Evolutionary conservation across 2,329 filamentous ascomycete species (phyloP).

Genomic region (Aspergillus spinulosporus): DNA sequence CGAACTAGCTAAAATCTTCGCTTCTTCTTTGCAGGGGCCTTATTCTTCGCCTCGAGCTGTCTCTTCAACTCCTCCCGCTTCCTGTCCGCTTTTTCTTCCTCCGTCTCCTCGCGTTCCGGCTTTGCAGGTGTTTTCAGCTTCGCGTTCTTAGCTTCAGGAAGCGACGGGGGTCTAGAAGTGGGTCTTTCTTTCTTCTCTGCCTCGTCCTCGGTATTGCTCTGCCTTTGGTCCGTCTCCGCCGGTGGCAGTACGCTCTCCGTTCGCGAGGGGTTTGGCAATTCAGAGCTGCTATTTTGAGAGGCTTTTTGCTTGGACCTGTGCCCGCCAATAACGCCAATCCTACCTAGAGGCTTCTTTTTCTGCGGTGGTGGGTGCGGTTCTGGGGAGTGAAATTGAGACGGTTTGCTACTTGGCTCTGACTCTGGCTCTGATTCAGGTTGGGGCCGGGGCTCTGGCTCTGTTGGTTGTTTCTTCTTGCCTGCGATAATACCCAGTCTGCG

Average conservation of each 20-base stretch:
- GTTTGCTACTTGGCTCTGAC: not conserved
- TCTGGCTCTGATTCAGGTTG: constrained; percentile 11
- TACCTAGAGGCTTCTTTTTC: constrained; percentile 20
- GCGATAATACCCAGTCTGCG: constrained; percentile 35
- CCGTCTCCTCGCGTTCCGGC: constrained; percentile 35
- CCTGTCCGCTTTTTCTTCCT: constrained; percentile 55
- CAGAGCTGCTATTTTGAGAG: not conserved
- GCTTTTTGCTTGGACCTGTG: constrained; percentile 20
- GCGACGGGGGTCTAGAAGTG: not conserved
- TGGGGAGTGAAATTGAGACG: constrained; percentile 4
- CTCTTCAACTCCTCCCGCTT: constrained; percentile 59
- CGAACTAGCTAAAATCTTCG: constrained; percentile 50
- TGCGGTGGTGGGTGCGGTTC: constrained; percentile 17
- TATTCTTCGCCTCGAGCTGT: constrained; percentile 52
- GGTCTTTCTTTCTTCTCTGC: not conserved
- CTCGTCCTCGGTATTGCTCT: not conserved
- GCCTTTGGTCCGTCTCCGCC: constrained; percentile 1
- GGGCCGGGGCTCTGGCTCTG: constrained; percentile 2
- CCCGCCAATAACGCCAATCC: constrained; percentile 41
- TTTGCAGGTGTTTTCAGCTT: constrained; percentile 12
- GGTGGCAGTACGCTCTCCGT: constrained; percentile 3
- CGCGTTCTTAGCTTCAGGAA: constrained; percentile 4
- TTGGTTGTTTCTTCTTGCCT: constrained; percentile 30
- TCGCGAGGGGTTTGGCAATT: constrained; percentile 3
- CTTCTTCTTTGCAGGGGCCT: constrained; percentile 58